Evolutionary conservation across 2,329 filamentous ascomycete species (phyloP).

Genomic region (Penicillium brevicompactum): DNA sequence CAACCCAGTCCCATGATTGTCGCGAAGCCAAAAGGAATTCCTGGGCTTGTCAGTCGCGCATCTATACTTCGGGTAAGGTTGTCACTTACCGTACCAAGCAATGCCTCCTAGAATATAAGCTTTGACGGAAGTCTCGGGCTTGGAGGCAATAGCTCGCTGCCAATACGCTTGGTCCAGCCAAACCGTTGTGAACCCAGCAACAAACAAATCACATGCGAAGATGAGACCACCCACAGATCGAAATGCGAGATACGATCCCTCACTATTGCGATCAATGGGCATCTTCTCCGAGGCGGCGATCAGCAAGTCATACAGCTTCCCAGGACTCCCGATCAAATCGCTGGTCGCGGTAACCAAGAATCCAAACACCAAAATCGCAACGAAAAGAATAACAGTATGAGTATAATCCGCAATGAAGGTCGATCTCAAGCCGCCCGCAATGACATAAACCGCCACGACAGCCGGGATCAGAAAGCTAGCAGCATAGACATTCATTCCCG

Average conservation of each 20-base stretch:
- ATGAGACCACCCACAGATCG: conserved; percentile 39
- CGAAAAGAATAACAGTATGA: conserved; percentile 45
- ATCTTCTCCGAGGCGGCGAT: conserved; percentile 31
- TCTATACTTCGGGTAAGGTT: background rate
- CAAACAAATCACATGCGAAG: conserved; percentile 42
- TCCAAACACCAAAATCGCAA: conserved; percentile 43
- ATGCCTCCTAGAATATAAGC: conserved; percentile 48
- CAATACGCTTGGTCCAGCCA: conserved; percentile 50
- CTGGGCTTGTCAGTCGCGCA: background rate
- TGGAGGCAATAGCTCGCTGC: conserved; percentile 48
- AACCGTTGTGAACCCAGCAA: conserved; percentile 37
- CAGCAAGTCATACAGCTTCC: conserved; percentile 42
- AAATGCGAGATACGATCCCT: conserved; percentile 43
- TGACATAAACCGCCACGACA: conserved; percentile 44
- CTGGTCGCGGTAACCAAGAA: conserved; percentile 40
- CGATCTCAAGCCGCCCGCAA: conserved; percentile 42
- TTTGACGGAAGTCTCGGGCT: conserved; percentile 44
- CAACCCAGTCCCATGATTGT: conserved; percentile 52
- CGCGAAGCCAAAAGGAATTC: conserved; percentile 54
- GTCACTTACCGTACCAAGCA: conserved; percentile 27
- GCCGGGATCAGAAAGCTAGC: conserved; percentile 45
- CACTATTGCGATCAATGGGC: conserved; percentile 34
- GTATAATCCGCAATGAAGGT: conserved; percentile 48
- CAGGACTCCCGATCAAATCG: conserved; percentile 35
- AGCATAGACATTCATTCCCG: conserved; percentile 47